These are phyloP conservation scores for Malassezia vespertilionis DNA, from an alignment of 1,284 basidiomycete genomes.

Conservation along the genomic window DNA sequence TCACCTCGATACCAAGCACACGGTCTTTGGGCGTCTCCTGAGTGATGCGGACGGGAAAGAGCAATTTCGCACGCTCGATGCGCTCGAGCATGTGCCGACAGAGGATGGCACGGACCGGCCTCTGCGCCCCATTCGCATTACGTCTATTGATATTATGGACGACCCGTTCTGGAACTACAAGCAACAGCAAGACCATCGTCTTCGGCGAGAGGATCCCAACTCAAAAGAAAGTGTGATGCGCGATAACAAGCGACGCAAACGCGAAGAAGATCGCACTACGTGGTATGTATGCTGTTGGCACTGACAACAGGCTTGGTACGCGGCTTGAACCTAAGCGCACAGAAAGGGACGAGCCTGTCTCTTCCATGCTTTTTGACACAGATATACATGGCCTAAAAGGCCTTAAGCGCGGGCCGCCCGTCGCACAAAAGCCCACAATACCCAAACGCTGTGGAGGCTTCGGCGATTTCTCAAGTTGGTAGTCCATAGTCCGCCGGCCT, in stretches of 20 bases:
- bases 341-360: neutral
- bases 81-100: conserved; percentile 67
- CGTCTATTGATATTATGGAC: conserved; percentile 26
- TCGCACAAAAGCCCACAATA: neutral
- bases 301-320: conserved; percentile 19
- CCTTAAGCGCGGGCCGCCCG: neutral
- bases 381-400: conserved; percentile 13
- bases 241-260: conserved; percentile 30
- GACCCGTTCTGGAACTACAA: conserved; percentile 39
- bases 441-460: conserved; percentile 18
- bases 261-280: conserved; percentile 39
- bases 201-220: conserved; percentile 22
- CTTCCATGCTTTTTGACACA: neutral
- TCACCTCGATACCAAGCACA: conserved; percentile 69
- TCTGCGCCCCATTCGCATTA: conserved; percentile 61
- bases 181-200: conserved; percentile 18
- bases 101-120: conserved; percentile 78
- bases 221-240: conserved; percentile 22
- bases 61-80: conserved; percentile 57
- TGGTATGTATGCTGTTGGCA: conserved; percentile 19
- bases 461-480: conserved; percentile 40
- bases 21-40: conserved; percentile 83
- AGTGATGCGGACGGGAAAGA: conserved; percentile 64
- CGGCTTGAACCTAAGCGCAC: conserved; percentile 5
- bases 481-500: neutral